phyloP scores from a whole-genome alignment of 345 rosid genomes.

The Stellera chamaejasme region DNA sequence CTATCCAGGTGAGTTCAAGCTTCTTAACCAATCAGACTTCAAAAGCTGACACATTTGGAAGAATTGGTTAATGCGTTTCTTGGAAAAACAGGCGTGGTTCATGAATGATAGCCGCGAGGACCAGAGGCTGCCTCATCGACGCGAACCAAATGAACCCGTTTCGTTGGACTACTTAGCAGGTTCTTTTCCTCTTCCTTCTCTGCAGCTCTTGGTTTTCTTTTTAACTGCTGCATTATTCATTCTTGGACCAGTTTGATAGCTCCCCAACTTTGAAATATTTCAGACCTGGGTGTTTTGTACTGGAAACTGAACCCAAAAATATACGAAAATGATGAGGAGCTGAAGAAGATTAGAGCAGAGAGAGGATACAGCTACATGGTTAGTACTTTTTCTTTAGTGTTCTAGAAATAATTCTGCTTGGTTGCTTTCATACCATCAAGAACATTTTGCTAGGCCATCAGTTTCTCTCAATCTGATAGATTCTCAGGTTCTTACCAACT shows the following conservation, averaged over 20 bases:
- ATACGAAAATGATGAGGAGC: slow-evolving; percentile 67
- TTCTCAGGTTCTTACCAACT: no score
- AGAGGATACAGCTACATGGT: slow-evolving; percentile 91
- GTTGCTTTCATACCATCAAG: neutral
- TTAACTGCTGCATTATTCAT: neutral
- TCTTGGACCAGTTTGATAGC: neutral
- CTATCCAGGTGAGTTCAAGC: slow-evolving; percentile 37
- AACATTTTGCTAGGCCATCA: neutral
- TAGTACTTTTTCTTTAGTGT: slow-evolving; percentile 2
- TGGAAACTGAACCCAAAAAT: slow-evolving; percentile 70
- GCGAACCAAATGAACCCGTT: slow-evolving; percentile 34
- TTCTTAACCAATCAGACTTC: no score
- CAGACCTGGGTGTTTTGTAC: slow-evolving; percentile 70
- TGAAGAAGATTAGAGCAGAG: slow-evolving; percentile 51
- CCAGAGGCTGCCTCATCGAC: slow-evolving; percentile 45
- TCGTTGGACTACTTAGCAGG: slow-evolving; percentile 46
- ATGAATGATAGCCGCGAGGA: slow-evolving; percentile 48
- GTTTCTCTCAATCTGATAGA: neutral
- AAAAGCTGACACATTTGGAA: no score
- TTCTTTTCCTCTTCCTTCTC: slow-evolving; percentile 5
- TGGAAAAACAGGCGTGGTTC: slow-evolving; percentile 49
- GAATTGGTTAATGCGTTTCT: no score
- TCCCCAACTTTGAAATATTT: slow-evolving; percentile 1
- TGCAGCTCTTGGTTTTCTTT: neutral
- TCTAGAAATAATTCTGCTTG: neutral